These are phyloP conservation scores for Eucalyptus cladocalyx DNA, from an alignment of 345 rosid genomes.

Conservation along the genomic window DNA sequence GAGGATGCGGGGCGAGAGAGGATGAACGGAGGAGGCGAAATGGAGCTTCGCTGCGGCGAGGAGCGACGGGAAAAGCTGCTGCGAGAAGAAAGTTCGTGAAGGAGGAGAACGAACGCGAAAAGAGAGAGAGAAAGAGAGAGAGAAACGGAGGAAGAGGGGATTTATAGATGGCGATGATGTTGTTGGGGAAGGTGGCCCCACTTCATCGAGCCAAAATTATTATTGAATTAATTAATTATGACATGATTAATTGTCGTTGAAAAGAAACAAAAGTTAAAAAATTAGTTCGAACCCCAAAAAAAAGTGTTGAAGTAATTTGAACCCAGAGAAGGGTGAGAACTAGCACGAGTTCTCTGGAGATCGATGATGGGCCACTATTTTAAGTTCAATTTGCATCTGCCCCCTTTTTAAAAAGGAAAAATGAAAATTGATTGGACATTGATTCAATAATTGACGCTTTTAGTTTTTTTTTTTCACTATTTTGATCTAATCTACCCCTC, in stretches of 20 bases:
- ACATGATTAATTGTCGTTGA: not conserved
- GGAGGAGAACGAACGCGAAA: not conserved
- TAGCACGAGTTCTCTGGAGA: not conserved
- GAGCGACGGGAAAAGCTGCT: not conserved
- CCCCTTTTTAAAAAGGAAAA: not conserved
- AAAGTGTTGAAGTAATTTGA: not conserved
- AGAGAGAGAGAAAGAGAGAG: not conserved
- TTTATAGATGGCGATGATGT: not conserved
- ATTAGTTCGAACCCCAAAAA: not conserved
- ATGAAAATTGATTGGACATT: not conserved
- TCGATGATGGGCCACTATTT: not conserved
- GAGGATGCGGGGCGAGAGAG: not conserved
- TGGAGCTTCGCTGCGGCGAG: not conserved
- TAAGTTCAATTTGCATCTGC: not conserved
- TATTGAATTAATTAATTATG: not conserved
- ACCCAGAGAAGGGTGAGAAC: not conserved
- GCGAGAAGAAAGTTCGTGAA: not conserved
- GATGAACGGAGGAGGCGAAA: not conserved
- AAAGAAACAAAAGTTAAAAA: not conserved
- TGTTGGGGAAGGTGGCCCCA: not conserved
- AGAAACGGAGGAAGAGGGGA: rapidly evolving
- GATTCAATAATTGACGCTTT: not conserved
- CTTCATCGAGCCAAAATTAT: not conserved
- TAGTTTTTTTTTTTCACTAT: not conserved
- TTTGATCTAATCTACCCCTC: not conserved